Percentiles rank a stretch among this genome's conserved stretches.
Conservation (phyloP, 2,329 filamentous ascomycete genomes). For the Magnaporthales sp. region DNA sequence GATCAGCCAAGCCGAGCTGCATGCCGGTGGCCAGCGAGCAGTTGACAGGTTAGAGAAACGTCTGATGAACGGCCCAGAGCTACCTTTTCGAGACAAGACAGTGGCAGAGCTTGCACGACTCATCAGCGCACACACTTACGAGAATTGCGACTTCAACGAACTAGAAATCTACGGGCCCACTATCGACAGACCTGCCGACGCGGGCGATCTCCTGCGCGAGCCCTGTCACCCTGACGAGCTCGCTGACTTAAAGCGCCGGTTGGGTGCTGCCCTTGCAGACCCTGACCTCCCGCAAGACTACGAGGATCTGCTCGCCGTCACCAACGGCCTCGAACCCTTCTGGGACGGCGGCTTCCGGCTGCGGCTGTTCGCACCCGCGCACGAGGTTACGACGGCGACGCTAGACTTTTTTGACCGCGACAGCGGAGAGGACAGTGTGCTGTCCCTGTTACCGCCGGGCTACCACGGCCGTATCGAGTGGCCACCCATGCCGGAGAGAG, state of each 20-base stretch:
- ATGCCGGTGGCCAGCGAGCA: background rate
- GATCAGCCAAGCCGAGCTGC: background rate
- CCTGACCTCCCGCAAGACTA: background rate
- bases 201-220: background rate
- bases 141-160: background rate
- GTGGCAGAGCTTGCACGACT: background rate
- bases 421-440: no score
- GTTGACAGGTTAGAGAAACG: background rate
- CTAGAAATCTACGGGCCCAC: background rate
- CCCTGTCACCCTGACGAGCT: background rate
- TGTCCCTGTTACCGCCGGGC: no score
- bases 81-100: background rate
- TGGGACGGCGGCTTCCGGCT: slow-evolving; percentile 9
- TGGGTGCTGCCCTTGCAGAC: no score
- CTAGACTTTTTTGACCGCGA: background rate
- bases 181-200: background rate
- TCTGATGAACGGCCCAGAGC: background rate
- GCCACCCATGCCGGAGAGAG: background rate
- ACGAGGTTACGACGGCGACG: background rate
- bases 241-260: background rate
- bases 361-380: background rate
- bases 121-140: background rate
- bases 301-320: slow-evolving; percentile 4
- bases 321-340: slow-evolving; percentile 8
- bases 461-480: background rate